phyloP scores from a whole-genome alignment of 192 early-diverging fungal species.

The Backusella australiensis region DNA sequence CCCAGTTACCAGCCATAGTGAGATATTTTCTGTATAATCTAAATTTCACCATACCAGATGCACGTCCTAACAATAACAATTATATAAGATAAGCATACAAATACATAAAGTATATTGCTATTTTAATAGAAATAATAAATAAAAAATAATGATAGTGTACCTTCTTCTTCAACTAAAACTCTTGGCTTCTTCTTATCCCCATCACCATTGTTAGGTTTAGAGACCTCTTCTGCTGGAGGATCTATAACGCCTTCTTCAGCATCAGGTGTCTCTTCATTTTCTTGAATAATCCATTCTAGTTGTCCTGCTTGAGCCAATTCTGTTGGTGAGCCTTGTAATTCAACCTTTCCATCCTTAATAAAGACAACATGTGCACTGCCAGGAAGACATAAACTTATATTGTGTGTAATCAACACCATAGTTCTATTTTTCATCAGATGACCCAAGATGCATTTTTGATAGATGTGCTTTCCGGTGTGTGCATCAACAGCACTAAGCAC shows the following conservation, averaged over 20 bases:
- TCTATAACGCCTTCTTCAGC: background rate
- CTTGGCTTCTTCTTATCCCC: constrained; percentile 27
- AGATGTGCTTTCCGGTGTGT: constrained; percentile 78
- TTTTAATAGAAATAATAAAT: background rate
- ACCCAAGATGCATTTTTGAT: constrained; percentile 70
- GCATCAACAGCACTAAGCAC: constrained; percentile 87
- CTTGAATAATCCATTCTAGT: constrained; percentile 30
- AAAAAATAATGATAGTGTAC: background rate
- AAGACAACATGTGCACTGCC: constrained; percentile 53
- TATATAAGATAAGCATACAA: background rate
- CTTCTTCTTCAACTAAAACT: constrained; percentile 46
- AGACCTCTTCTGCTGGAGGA: background rate
- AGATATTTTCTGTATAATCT: constrained; percentile 78
- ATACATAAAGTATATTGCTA: background rate
- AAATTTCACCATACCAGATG: constrained; percentile 74
- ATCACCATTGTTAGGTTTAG: background rate
- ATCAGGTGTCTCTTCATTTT: constrained; percentile 7
- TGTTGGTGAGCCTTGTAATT: constrained; percentile 24
- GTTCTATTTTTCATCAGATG: constrained; percentile 77
- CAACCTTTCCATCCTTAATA: constrained; percentile 44
- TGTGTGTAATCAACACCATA: constrained; percentile 84
- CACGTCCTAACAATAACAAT: constrained; percentile 45
- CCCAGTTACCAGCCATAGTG: constrained; percentile 52
- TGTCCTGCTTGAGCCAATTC: constrained; percentile 20
- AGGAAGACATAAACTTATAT: constrained; percentile 61